A percentile compares a stretch with the other conserved stretches of the same genome.
Evolutionary conservation across 2,329 filamentous ascomycete genomes (phyloP).

Genomic region (Aspergillus candidus): DNA sequence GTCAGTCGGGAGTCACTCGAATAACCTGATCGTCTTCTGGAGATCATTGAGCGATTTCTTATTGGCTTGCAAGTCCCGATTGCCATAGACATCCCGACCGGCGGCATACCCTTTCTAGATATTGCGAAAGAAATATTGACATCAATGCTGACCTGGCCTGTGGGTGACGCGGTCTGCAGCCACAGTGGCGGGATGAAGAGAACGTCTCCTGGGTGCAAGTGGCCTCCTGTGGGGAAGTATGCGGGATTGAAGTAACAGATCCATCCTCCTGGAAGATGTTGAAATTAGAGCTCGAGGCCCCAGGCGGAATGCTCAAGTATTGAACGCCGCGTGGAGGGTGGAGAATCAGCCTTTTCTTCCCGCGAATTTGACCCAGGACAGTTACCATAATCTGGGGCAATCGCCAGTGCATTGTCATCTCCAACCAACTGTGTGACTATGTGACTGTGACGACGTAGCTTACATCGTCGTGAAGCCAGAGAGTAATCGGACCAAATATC

Average conservation of each 20-base stretch:
- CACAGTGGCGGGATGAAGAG: constrained; percentile 78
- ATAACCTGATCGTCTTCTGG: constrained; percentile 50
- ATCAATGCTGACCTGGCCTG: constrained; percentile 57
- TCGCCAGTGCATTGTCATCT: neutral
- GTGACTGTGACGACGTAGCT: constrained; percentile 12
- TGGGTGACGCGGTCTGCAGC: constrained; percentile 60
- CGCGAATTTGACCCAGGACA: constrained; percentile 71
- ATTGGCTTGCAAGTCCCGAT: constrained; percentile 76
- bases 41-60: constrained; percentile 73
- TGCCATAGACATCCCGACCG: constrained; percentile 81
- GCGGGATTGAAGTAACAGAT: constrained; percentile 51
- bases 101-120: constrained; percentile 61
- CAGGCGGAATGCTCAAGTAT: constrained; percentile 64
- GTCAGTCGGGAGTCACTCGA: constrained; percentile 54
- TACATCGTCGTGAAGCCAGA: constrained; percentile 89
- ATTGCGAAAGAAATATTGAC: constrained; percentile 82
- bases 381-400: constrained; percentile 71
- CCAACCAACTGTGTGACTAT: too few relatives aligned
- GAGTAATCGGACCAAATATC: constrained; percentile 71
- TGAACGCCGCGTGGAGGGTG: constrained; percentile 73
- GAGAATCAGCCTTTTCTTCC: constrained; percentile 66
- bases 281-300: constrained; percentile 71
- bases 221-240: constrained; percentile 61
- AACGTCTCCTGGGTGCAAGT: constrained; percentile 64
- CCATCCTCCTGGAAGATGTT: constrained; percentile 57